Conservation (phyloP, 352 stramenopile genomes). For the Phytopythium oedochilum region DNA sequence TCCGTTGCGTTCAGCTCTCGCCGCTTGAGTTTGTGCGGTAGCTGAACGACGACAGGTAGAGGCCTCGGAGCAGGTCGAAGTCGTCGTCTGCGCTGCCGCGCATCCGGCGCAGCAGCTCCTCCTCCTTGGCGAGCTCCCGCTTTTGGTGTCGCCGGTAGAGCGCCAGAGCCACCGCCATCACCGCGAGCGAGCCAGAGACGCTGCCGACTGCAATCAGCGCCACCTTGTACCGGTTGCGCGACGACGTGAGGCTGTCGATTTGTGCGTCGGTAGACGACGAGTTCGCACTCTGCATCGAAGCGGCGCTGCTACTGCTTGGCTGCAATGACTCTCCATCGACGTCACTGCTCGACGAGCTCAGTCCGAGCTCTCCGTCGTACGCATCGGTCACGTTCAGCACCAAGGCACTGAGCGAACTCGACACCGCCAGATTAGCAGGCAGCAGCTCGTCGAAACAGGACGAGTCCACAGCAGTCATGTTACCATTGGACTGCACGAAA, state of each 20-base stretch:
- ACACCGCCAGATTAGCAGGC: conserved; percentile 28
- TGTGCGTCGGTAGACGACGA: conserved; percentile 9
- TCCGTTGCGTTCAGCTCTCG: not conserved
- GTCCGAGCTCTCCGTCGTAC: conserved; percentile 33
- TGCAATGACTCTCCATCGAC: conserved; percentile 8
- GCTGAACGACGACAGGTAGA: conserved; percentile 36
- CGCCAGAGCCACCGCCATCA: conserved; percentile 5
- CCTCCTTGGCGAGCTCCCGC: conserved; percentile 24
- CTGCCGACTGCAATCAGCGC: conserved; percentile 26
- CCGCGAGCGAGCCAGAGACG: conserved; percentile 10
- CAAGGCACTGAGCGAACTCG: conserved; percentile 19
- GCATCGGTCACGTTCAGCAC: conserved; percentile 45
- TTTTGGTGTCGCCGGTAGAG: conserved; percentile 12
- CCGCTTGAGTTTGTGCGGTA: conserved; percentile 11
- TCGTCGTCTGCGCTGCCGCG: conserved; percentile 33
- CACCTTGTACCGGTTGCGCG: conserved; percentile 19
- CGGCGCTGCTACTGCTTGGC: conserved; percentile 6
- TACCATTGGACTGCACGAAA: conserved; percentile 36
- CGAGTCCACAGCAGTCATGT: conserved; percentile 44
- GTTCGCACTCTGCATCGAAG: conserved; percentile 7
- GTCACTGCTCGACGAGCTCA: conserved; percentile 1
- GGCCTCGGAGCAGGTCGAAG: conserved; percentile 32
- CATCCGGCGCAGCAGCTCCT: conserved; percentile 32
- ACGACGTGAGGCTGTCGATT: conserved; percentile 17
- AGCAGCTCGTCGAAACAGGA: conserved; percentile 40